Conservation (phyloP, 2,329 filamentous ascomycete species). For the Aspergillus sp. region DNA sequence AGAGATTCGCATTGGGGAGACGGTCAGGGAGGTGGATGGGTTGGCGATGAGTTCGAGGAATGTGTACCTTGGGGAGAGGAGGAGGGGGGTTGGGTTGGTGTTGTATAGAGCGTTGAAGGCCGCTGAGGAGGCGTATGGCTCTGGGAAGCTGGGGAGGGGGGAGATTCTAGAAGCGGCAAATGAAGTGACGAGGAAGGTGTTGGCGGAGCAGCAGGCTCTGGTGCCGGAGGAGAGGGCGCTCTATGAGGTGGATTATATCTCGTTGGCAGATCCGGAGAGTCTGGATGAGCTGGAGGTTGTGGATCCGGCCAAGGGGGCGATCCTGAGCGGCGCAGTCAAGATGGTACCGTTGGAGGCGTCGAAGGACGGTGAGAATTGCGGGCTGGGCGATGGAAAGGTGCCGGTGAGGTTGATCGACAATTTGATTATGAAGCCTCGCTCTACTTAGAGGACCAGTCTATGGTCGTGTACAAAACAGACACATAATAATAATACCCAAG, state of each 20-base stretch:
- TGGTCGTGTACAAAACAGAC: background rate
- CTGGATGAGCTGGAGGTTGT: constrained; percentile 75
- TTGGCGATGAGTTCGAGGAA: constrained; percentile 91
- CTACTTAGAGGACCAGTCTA: constrained; percentile 2
- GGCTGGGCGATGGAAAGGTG: constrained; percentile 70
- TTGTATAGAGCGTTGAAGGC: constrained; percentile 68
- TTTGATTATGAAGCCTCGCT: constrained; percentile 62
- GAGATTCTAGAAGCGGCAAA: constrained; percentile 73
- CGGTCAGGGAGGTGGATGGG: constrained; percentile 74
- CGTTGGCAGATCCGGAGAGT: constrained; percentile 79
- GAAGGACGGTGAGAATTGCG: constrained; percentile 66
- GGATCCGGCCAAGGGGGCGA: constrained; percentile 69
- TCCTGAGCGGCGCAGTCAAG: constrained; percentile 86
- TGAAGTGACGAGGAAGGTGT: constrained; percentile 55
- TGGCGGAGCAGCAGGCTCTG: constrained; percentile 63
- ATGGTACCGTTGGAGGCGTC: constrained; percentile 79
- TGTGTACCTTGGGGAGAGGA: constrained; percentile 78
- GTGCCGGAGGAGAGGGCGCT: constrained; percentile 60
- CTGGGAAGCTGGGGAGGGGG: constrained; percentile 55
- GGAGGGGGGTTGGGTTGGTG: constrained; percentile 71
- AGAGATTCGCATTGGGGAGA: constrained; percentile 71
- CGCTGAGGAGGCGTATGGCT: constrained; percentile 66
- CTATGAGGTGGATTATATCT: constrained; percentile 90
- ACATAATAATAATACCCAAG: background rate
- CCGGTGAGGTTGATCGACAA: constrained; percentile 92